Conservation (phyloP, 129 eudicot genomes). For the sunflower (Helianthus annuus) region DNA sequence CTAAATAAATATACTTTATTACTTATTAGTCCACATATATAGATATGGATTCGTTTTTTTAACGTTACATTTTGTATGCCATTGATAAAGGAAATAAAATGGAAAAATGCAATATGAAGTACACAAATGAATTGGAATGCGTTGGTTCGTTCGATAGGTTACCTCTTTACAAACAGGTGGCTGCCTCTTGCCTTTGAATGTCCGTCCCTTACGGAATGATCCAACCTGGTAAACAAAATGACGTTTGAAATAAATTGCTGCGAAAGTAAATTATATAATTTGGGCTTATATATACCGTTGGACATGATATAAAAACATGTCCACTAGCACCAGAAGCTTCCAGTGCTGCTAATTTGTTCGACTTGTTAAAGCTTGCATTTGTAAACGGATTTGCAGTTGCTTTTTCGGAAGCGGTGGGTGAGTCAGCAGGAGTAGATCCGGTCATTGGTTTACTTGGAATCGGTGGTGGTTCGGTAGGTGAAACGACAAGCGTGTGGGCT, state of each 20-base stretch:
- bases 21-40: neutral
- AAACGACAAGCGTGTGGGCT: constrained; percentile 41
- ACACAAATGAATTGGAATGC: neutral
- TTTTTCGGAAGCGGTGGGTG: constrained; percentile 44
- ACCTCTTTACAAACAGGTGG: constrained; percentile 74
- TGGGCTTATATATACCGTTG: constrained; percentile 56
- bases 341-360: constrained; percentile 60
- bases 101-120: neutral
- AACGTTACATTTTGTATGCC: neutral
- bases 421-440: constrained; percentile 43
- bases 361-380: constrained; percentile 42
- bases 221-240: constrained; percentile 56
- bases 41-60: neutral
- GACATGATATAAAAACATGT: constrained; percentile 64
- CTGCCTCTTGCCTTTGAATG: constrained; percentile 57
- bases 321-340: constrained; percentile 78
- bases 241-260: neutral
- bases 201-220: constrained; percentile 59
- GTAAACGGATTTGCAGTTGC: constrained; percentile 45
- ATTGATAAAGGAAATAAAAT: neutral
- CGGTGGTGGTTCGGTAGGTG: constrained; percentile 47
- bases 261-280: neutral
- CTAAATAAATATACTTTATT: neutral
- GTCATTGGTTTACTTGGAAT: constrained; percentile 51
- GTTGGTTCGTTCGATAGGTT: neutral